Conservation (phyloP, 2,329 filamentous ascomycete species). For the Pestalotiopsis sp. region DNA sequence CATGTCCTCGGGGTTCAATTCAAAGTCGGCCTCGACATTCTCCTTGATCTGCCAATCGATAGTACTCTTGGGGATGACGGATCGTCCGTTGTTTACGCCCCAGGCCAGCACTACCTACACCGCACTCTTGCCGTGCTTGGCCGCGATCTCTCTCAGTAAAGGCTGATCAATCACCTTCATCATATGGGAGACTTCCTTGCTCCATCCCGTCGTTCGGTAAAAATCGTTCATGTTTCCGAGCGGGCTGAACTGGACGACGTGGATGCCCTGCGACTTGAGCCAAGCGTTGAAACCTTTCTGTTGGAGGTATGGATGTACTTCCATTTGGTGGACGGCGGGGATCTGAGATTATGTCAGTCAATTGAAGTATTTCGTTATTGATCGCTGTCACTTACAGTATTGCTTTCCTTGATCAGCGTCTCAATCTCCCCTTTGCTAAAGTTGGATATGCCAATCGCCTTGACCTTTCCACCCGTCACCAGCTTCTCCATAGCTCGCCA, state of each 20-base stretch:
- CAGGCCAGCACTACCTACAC: slow-evolving; percentile 37
- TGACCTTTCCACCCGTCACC: slow-evolving; percentile 53
- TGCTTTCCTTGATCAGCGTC: slow-evolving; percentile 33
- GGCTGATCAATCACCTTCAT: slow-evolving; percentile 29
- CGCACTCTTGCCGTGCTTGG: slow-evolving; percentile 31
- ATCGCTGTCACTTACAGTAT: neutral
- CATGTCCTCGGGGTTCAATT: slow-evolving; percentile 16
- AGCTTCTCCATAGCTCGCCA: slow-evolving; percentile 37
- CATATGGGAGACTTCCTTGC: slow-evolving; percentile 31
- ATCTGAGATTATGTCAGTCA: neutral
- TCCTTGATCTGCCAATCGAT: slow-evolving; percentile 25
- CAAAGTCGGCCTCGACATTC: slow-evolving; percentile 19
- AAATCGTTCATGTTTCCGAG: slow-evolving; percentile 37
- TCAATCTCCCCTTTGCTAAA: slow-evolving; percentile 57
- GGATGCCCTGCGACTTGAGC: slow-evolving; percentile 28
- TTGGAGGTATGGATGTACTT: slow-evolving; percentile 48
- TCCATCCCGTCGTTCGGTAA: slow-evolving; percentile 31
- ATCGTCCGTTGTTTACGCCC: slow-evolving; percentile 34
- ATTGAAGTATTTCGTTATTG: too few relatives aligned
- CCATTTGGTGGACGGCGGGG: slow-evolving; percentile 52
- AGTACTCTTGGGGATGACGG: slow-evolving; percentile 39
- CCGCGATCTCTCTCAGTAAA: slow-evolving; percentile 26
- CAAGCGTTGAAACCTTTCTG: slow-evolving; percentile 29
- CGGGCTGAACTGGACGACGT: slow-evolving; percentile 36
- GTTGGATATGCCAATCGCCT: slow-evolving; percentile 62